Evolutionary conservation across 169 alveolate genomes (phyloP).

Genomic region (Blepharisma undulans): DNA sequence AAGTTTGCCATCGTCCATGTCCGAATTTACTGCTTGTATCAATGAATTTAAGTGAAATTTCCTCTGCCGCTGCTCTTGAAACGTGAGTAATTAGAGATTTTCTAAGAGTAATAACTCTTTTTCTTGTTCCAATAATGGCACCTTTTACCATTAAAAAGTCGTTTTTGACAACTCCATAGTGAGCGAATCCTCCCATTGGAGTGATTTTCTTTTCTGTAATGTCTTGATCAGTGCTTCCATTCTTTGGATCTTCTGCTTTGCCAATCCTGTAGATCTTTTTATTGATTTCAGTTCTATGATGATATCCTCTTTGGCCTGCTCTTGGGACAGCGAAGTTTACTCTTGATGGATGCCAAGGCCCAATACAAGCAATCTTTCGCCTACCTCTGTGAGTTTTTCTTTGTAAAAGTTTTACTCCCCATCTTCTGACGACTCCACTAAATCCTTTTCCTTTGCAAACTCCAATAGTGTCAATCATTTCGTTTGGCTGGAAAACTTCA

Average conservation of each 20-base stretch:
- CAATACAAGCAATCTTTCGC: slow-evolving; percentile 99
- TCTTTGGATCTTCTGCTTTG: slow-evolving; percentile 90
- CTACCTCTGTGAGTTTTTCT: slow-evolving; percentile 99
- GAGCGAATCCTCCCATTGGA: slow-evolving; percentile 99
- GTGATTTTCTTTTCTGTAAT: slow-evolving; percentile 97
- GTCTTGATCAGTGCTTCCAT: slow-evolving; percentile 98
- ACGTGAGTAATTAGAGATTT: slow-evolving; percentile 95
- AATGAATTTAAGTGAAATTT: slow-evolving; percentile 96
- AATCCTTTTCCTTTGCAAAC: slow-evolving; percentile 99
- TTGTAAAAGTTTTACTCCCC: slow-evolving; percentile 99
- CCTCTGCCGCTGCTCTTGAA: slow-evolving; percentile 93
- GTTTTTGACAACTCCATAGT: slow-evolving; percentile 97
- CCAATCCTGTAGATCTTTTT: slow-evolving; percentile 99
- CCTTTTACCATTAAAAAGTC: slow-evolving; percentile 99
- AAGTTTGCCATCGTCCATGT: slow-evolving; percentile 99
- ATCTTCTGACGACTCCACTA: slow-evolving; percentile 99
- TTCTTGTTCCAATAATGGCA: slow-evolving; percentile 97
- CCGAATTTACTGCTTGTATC: slow-evolving; percentile 99
- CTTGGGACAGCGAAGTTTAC: slow-evolving; percentile 99
- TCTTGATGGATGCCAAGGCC: slow-evolving; percentile 99
- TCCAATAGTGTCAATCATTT: slow-evolving; percentile 97
- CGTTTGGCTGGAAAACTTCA: slow-evolving; percentile 95
- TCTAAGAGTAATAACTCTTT: slow-evolving; percentile 96
- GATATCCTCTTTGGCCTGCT: slow-evolving; percentile 99
- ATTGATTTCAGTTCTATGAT: slow-evolving; percentile 99